These are phyloP conservation scores for Trypanosoma avium DNA, from an alignment of 208 protist species.

Conservation along the genomic window DNA sequence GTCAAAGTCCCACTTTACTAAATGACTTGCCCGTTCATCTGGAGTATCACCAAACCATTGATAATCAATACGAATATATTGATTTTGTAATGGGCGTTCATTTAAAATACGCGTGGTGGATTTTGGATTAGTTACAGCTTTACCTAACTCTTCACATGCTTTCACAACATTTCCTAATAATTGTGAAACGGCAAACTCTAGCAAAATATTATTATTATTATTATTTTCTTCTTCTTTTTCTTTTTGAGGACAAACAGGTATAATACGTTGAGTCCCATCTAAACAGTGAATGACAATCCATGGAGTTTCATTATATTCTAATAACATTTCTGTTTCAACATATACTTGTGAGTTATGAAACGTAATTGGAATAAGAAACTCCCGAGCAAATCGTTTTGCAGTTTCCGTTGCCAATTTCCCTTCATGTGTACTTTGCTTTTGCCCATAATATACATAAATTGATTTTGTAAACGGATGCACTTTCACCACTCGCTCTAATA, in stretches of 20 bases:
- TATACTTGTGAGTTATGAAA: conserved; percentile 94
- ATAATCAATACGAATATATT: conserved; percentile 89
- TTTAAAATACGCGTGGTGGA: conserved; percentile 68
- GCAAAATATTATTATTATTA: too few relatives aligned
- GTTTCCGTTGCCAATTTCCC: conserved; percentile 45
- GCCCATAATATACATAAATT: conserved; percentile 90
- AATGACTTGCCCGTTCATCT: conserved; percentile 81
- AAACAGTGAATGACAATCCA: conserved; percentile 88
- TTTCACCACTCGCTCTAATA: conserved; percentile 82
- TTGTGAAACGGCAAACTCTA: conserved; percentile 32
- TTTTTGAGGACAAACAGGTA: conserved; percentile 45
- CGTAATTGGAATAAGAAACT: conserved; percentile 87
- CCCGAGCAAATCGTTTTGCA: conserved; percentile 66
- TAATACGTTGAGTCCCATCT: conserved; percentile 55
- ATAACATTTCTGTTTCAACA: conserved; percentile 89
- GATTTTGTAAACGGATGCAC: conserved; percentile 93
- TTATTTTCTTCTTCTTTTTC: conserved; percentile 28
- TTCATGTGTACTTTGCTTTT: conserved; percentile 54
- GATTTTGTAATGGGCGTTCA: conserved; percentile 85
- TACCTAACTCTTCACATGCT: conserved; percentile 57
- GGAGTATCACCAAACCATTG: conserved; percentile 92
- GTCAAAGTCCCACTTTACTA: conserved; percentile 87
- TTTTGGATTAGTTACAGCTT: conserved; percentile 58
- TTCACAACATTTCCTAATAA: conserved; percentile 60
- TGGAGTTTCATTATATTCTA: conserved; percentile 90